A percentile compares a stretch with the other conserved stretches of the same genome.
Evolutionary conservation across 176 grass and related monocot genomes (phyloP).

Genomic region (Elaeis guineensis): DNA sequence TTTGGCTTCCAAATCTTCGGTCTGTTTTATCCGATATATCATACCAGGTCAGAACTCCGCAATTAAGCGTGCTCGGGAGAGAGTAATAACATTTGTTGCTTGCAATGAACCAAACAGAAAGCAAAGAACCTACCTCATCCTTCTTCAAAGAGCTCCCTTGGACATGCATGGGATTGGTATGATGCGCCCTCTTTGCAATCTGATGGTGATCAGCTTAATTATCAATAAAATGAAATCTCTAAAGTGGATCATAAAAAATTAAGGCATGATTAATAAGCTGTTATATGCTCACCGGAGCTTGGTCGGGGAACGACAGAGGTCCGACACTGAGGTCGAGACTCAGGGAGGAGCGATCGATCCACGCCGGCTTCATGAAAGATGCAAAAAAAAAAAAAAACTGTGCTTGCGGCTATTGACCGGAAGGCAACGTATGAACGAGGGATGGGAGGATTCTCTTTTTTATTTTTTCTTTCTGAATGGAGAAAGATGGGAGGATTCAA

Average conservation of each 20-base stretch:
- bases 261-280: too few species aligned
- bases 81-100: background rate
- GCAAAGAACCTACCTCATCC: conserved; percentile 28
- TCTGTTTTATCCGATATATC: too few species aligned
- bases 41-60: background rate
- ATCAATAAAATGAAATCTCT: background rate
- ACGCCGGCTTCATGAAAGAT: conserved; percentile 27
- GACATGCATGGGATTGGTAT: background rate
- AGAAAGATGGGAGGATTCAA: too few species aligned
- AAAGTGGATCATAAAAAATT: too few species aligned
- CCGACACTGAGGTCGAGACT: conserved; percentile 70
- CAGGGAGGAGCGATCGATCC: conserved; percentile 20
- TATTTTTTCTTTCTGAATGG: too few species aligned
- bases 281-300: conserved; percentile 4
- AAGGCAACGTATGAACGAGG: too few species aligned
- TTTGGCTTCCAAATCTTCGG: conserved; percentile 23
- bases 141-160: background rate
- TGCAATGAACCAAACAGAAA: too few species aligned
- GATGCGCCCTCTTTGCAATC: background rate
- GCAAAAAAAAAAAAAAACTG: too few species aligned
- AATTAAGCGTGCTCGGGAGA: background rate
- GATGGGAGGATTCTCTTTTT: too few species aligned
- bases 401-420: too few species aligned
- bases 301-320: background rate
- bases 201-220: background rate